These are phyloP conservation scores for Guadua angustifolia DNA, from an alignment of 176 grass and related monocot species.

Conservation along the genomic window DNA sequence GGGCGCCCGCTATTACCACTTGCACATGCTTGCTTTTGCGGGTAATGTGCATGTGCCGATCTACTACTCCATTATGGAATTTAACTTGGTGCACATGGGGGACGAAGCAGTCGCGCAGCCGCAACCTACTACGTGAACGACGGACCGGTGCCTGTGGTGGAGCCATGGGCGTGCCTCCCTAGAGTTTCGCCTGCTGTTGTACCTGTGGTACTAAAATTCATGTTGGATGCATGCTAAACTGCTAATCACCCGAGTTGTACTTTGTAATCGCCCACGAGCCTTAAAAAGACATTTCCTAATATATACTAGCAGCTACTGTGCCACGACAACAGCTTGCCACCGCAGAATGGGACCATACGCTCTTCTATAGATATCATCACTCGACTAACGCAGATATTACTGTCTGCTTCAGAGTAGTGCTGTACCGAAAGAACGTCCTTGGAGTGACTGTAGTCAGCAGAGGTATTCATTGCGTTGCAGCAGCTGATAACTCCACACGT, in stretches of 20 bases:
- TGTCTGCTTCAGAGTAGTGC: not conserved
- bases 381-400: not conserved
- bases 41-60: not conserved
- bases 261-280: too few relatives aligned
- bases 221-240: too few relatives aligned
- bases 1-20: not conserved
- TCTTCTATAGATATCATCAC: not conserved
- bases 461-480: not conserved
- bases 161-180: not conserved
- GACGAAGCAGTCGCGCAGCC: not conserved
- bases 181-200: too few relatives aligned
- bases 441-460: not conserved
- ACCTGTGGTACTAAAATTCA: too few relatives aligned
- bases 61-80: not conserved
- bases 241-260: too few relatives aligned
- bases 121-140: not conserved
- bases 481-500: not conserved
- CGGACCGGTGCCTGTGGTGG: not conserved
- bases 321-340: too few relatives aligned
- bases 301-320: too few relatives aligned
- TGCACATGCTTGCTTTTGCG: not conserved
- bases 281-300: too few relatives aligned
- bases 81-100: constrained; percentile 2
- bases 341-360: too few relatives aligned
- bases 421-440: not conserved